Evolutionary conservation across 2,329 filamentous ascomycete species (phyloP), one percentile per base, ranked within the genome.

Genomic region (Domatiomyces catenatus): DNA sequence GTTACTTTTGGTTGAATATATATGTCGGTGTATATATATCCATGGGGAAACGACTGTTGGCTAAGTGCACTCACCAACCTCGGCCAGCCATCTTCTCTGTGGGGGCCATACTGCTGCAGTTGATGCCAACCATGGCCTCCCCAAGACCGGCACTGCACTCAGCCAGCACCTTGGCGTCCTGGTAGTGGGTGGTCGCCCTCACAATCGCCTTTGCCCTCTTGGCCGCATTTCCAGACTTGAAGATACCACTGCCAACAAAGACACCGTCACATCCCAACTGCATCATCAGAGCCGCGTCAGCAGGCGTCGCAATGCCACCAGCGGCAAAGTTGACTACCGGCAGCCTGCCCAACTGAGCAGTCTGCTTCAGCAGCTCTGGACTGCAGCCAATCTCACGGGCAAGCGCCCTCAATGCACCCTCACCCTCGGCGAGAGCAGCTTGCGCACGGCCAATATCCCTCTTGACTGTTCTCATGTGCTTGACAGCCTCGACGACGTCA

Each of bases 81-180:
- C 90, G 75, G 54, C 80, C 81, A 26, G 89, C 84, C 69, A 95
- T 72, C 77, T 86, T 94, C 69, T 94, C 83, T 52, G 76, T 75
- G 49, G 86, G 78, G 55, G 75, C 74, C 83, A 96, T 83, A 59
- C 75, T 78, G 55, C 79, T 78, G 58, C 86, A 85, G 70, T 90
- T 95, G 64, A 96, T 87, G 22, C 92, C 92, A 8, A 95, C 89
- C 87, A 96, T 98, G 39, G 92, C 88, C 76, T 94, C 89, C n/a
- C 92, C 92, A 24, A 96, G 71, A 51, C 89, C 87, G 63, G 83
- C 80, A 70, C 84, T 90, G 52, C 89, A 84, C 70, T 93, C 83
- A 4, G 89, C 89, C 50, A 98, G 71, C 20, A 94, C 78, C 73
- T 85, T 83, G 42, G 88, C 72, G 64, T 96, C 88, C 60, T 80